Percentiles rank a stretch among this genome's conserved stretches.
Evolutionary conservation across 1,139 yeast genomes (phyloP).

Genomic region (Dujonia santamariae): DNA sequence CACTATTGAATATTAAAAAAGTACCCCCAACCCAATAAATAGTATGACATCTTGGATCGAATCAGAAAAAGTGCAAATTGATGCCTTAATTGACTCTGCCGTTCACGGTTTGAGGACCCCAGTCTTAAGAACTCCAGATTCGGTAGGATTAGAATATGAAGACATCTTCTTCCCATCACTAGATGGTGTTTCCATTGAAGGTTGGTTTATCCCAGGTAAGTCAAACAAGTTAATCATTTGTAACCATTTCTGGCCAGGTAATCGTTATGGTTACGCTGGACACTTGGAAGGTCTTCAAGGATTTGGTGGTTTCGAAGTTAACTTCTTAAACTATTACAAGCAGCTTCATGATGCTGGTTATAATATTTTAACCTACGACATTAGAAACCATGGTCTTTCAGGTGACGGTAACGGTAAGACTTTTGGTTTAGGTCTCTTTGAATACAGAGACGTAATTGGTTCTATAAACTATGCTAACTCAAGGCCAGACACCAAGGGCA

Average conservation of each 20-base stretch:
- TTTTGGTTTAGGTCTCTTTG: constrained; percentile 6
- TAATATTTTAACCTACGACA: constrained; percentile 7
- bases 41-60: constrained; percentile 8
- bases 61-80: constrained; percentile 8
- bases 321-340: constrained; percentile 6
- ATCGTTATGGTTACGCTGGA: constrained; percentile 8
- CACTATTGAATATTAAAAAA: too few relatives aligned
- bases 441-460: constrained; percentile 9
- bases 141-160: constrained; percentile 8
- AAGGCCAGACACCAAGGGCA: constrained; percentile 8
- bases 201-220: constrained; percentile 8
- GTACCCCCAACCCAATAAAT: too few relatives aligned
- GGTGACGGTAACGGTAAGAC: constrained; percentile 8
- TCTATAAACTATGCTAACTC: constrained; percentile 7
- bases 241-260: constrained; percentile 9
- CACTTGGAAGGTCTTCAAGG: constrained; percentile 3
- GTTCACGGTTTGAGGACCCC: constrained; percentile 6
- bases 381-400: constrained; percentile 9
- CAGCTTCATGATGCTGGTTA: constrained; percentile 9
- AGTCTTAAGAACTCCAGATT: constrained; percentile 5
- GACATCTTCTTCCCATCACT: constrained; percentile 6
- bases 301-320: constrained; percentile 9
- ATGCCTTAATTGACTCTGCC: constrained; percentile 2
- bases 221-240: constrained; percentile 7
- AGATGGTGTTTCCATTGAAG: constrained; percentile 8